These are phyloP conservation scores for Alternaria sp. DNA, from an alignment of 2,329 filamentous ascomycete species.

Conservation along the genomic window DNA sequence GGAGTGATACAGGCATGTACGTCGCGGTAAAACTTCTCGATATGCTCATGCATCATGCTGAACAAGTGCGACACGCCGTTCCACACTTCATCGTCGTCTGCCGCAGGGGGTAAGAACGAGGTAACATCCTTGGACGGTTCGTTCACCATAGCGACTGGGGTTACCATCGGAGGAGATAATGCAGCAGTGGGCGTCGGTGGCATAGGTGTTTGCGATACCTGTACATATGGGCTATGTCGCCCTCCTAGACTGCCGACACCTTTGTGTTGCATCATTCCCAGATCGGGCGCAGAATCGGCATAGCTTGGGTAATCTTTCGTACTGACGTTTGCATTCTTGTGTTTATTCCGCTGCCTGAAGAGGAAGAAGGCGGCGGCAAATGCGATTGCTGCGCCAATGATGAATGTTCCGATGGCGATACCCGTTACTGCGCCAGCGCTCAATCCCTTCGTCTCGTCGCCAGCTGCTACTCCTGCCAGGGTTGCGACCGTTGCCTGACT, in stretches of 20 bases:
- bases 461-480: background rate
- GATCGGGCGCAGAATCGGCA: constrained; percentile 31
- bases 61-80: constrained; percentile 32
- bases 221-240: constrained; percentile 32
- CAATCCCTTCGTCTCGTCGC: constrained; percentile 1
- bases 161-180: background rate
- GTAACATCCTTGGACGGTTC: constrained; percentile 20
- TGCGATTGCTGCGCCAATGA: constrained; percentile 38
- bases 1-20: constrained; percentile 43
- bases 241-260: constrained; percentile 13
- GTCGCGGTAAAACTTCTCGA: constrained; percentile 44
- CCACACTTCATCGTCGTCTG: constrained; percentile 30
- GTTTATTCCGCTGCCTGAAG: constrained; percentile 34
- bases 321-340: constrained; percentile 5
- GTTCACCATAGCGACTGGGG: constrained; percentile 7
- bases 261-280: constrained; percentile 32
- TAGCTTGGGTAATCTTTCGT: constrained; percentile 19
- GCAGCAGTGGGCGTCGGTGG: constrained; percentile 1
- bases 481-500: background rate
- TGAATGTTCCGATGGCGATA: constrained; percentile 28
- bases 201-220: constrained; percentile 33
- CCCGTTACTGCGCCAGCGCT: constrained; percentile 27
- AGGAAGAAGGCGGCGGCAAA: constrained; percentile 37
- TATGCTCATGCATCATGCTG: constrained; percentile 32
- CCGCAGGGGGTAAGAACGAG: constrained; percentile 31